Evolutionary conservation across 139 green algal genomes (phyloP).

Genomic region (Tetraselmis striata): DNA sequence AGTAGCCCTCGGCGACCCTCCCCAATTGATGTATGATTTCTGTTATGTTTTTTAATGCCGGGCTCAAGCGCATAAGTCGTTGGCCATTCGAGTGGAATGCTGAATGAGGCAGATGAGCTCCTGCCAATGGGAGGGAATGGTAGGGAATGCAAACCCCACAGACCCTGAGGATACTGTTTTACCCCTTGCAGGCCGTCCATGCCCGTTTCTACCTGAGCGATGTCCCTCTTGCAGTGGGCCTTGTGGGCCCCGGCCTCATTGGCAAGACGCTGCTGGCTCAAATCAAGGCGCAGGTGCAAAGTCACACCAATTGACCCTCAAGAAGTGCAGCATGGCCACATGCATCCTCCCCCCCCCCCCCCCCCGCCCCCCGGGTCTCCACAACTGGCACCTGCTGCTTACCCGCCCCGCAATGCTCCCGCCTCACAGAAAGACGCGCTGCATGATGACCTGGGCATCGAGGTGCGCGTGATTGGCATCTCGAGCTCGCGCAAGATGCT

Average conservation of each 20-base stretch:
- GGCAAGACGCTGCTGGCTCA: conserved; percentile 84
- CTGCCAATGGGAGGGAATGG: no score
- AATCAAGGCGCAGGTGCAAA: conserved; percentile 68
- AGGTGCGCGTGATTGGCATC: conserved; percentile 84
- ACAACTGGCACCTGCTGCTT: conserved; percentile 5
- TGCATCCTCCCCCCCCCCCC: no score
- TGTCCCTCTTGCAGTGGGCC: conserved; percentile 76
- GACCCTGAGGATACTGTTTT: no score
- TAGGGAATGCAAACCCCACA: no score
- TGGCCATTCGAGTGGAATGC: no score
- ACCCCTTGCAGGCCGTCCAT: conserved; percentile 89
- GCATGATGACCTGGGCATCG: conserved; percentile 71
- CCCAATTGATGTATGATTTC: no score
- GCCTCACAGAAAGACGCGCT: conserved; percentile 38
- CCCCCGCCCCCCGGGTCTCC: background rate
- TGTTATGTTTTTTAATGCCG: no score
- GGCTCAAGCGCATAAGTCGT: no score
- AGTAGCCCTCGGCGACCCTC: no score
- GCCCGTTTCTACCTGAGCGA: conserved; percentile 89
- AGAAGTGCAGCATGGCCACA: no score
- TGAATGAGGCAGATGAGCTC: no score
- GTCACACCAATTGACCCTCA: no score
- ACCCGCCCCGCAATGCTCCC: background rate
- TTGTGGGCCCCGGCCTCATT: conserved; percentile 90
- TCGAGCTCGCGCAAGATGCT: conserved; percentile 66